phyloP scores from a whole-genome alignment of 192 early-diverging fungal genomes.

The Rhizophagus sp. region DNA sequence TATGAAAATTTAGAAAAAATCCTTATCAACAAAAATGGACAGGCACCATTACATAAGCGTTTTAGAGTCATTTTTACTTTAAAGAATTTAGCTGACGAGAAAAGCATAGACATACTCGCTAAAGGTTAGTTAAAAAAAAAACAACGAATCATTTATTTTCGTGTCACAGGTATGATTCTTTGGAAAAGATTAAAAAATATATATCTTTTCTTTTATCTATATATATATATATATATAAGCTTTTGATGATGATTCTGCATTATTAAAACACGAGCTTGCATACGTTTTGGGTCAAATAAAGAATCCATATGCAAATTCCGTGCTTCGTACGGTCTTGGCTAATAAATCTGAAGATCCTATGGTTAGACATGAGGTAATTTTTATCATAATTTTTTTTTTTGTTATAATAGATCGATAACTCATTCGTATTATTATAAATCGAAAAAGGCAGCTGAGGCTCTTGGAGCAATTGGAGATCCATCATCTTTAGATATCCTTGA shows the following conservation, averaged over 20 bases:
- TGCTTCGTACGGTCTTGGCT: constrained; percentile 69
- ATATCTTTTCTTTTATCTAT: too few relatives aligned
- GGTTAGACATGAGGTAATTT: constrained; percentile 88
- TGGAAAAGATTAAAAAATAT: too few relatives aligned
- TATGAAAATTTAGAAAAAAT: constrained; percentile 66
- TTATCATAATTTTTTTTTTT: neutral
- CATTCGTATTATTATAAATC: neutral
- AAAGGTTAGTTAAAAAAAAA: constrained; percentile 50
- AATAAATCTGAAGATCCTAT: constrained; percentile 77
- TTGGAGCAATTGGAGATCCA: constrained; percentile 86
- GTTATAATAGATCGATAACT: neutral
- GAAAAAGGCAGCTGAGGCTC: constrained; percentile 83
- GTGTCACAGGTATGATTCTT: neutral
- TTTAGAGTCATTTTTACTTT: constrained; percentile 95
- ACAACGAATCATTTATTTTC: neutral
- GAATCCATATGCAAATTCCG: constrained; percentile 72
- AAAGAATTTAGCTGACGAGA: constrained; percentile 73
- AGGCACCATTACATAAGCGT: constrained; percentile 74
- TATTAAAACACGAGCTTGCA: constrained; percentile 95
- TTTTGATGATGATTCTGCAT: constrained; percentile 78
- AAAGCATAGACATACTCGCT: constrained; percentile 81
- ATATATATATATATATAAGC: constrained; percentile 29
- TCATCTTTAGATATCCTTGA: constrained; percentile 70
- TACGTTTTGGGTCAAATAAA: constrained; percentile 97
- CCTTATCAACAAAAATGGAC: constrained; percentile 61